Conservation (phyloP, 1,139 yeast genomes). For the Candida sp. region DNA sequence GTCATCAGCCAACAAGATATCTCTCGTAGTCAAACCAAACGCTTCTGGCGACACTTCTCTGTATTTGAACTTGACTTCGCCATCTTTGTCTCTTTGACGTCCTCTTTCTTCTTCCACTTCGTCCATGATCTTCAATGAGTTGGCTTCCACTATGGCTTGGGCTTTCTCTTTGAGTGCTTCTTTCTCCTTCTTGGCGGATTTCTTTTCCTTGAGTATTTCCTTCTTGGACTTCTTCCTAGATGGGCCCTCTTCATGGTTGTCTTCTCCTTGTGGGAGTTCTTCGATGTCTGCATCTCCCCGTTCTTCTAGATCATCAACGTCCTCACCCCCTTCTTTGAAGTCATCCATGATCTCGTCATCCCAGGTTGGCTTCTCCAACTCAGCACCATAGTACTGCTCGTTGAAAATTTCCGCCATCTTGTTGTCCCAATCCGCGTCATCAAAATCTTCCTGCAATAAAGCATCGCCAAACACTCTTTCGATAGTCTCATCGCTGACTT, state of each 20-base stretch:
- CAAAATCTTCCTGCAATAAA: constrained; percentile 85
- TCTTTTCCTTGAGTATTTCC: constrained; percentile 57
- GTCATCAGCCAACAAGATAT: constrained; percentile 91
- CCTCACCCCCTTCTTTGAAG: constrained; percentile 29
- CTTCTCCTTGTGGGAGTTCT: constrained; percentile 20
- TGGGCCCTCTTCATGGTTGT: constrained; percentile 32
- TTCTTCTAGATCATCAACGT: constrained; percentile 21
- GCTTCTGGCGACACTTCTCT: constrained; percentile 96
- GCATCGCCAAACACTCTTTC: constrained; percentile 71
- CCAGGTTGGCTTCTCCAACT: constrained; percentile 47
- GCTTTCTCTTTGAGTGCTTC: constrained; percentile 68
- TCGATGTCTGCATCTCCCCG: constrained; percentile 41
- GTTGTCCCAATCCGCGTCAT: constrained; percentile 90
- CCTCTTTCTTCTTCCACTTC: constrained; percentile 70
- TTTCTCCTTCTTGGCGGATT: constrained; percentile 65
- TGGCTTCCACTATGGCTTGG: constrained; percentile 64
- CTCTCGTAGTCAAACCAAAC: constrained; percentile 85
- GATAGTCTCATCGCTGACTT: constrained; percentile 65
- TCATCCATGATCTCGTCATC: constrained; percentile 33
- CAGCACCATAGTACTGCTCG: constrained; percentile 75
- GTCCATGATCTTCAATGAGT: constrained; percentile 50
- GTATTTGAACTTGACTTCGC: constrained; percentile 70
- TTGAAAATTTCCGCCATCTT: constrained; percentile 86
- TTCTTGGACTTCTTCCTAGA: constrained; percentile 49
- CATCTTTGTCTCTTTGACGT: constrained; percentile 38